Conservation (phyloP, 2,329 filamentous ascomycete species). For the Neophaeococcomyces mojaviensis region DNA sequence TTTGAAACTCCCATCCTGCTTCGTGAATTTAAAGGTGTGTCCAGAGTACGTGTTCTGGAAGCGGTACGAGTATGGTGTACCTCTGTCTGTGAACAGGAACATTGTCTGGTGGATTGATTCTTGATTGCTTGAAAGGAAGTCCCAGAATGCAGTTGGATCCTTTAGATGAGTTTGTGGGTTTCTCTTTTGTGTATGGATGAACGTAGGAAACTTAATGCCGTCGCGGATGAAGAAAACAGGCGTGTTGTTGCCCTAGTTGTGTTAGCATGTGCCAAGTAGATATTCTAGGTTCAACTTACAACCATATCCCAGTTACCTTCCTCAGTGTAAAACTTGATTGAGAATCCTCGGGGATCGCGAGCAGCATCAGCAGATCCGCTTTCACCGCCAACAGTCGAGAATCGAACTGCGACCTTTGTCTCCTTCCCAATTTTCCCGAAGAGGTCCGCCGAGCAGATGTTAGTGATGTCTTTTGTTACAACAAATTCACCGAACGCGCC, state of each 20-base stretch:
- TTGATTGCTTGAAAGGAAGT: slow-evolving; percentile 41
- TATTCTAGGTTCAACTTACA: too few species aligned
- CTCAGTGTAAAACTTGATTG: slow-evolving; percentile 44
- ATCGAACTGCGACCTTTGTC: slow-evolving; percentile 38
- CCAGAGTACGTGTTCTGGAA: slow-evolving; percentile 40
- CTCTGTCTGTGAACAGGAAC: slow-evolving; percentile 46
- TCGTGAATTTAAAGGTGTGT: slow-evolving; percentile 43
- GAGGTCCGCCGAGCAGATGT: slow-evolving; percentile 31
- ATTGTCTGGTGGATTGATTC: slow-evolving; percentile 42
- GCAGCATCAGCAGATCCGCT: slow-evolving; percentile 40
- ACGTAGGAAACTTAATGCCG: slow-evolving; percentile 40
- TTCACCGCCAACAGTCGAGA: slow-evolving; percentile 39
- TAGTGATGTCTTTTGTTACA: slow-evolving; percentile 21
- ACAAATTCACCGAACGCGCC: slow-evolving; percentile 26
- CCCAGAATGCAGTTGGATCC: slow-evolving; percentile 42
- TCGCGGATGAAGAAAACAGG: slow-evolving; percentile 45
- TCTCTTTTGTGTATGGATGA: slow-evolving; percentile 42
- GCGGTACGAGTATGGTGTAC: slow-evolving; percentile 41
- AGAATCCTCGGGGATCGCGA: slow-evolving; percentile 42
- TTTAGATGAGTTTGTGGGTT: slow-evolving; percentile 44
- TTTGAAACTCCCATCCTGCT: slow-evolving; percentile 40
- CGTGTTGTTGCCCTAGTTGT: slow-evolving; percentile 40
- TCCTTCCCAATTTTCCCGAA: slow-evolving; percentile 33
- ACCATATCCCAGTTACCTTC: slow-evolving; percentile 46
- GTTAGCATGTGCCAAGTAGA: too few species aligned